phyloP scores from a whole-genome alignment of 768 basidiomycete species.

The Tubosaeta sp. region DNA sequence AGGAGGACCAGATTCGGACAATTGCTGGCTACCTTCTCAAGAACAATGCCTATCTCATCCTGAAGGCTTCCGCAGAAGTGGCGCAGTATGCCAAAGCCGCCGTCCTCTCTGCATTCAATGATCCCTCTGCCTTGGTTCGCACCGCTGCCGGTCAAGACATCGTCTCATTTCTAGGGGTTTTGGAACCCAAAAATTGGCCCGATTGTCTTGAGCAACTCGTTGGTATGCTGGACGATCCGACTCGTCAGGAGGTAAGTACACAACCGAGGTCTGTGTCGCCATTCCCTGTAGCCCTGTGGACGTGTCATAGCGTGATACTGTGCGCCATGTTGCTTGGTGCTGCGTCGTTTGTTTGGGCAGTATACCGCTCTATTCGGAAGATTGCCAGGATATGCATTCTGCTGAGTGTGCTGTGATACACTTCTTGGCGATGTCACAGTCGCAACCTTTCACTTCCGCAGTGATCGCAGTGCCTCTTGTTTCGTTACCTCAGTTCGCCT shows the following conservation, averaged over 20 bases:
- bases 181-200: slow-evolving; percentile 93
- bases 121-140: slow-evolving; percentile 81
- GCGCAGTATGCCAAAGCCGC: slow-evolving; percentile 69
- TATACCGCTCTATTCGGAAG: slow-evolving; percentile 2
- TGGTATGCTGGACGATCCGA: slow-evolving; percentile 71
- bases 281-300: background rate
- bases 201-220: slow-evolving; percentile 88
- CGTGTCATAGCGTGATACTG: background rate
- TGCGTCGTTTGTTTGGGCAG: slow-evolving; percentile 7
- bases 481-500: background rate
- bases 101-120: slow-evolving; percentile 77
- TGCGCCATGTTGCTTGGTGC: background rate
- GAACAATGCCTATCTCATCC: slow-evolving; percentile 84
- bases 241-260: slow-evolving; percentile 79
- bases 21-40: slow-evolving; percentile 97
- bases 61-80: slow-evolving; percentile 62
- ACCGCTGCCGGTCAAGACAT: slow-evolving; percentile 94
- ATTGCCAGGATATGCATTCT: background rate
- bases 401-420: slow-evolving; percentile 5
- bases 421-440: background rate
- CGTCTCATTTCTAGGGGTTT: slow-evolving; percentile 78
- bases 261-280: background rate
- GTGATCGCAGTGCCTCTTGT: background rate
- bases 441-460: slow-evolving; percentile 1
- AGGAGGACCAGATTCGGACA: slow-evolving; percentile 90